Evolutionary conservation across 1,284 basidiomycete genomes (phyloP).

Genomic region (Rhodotorula sp.): DNA sequence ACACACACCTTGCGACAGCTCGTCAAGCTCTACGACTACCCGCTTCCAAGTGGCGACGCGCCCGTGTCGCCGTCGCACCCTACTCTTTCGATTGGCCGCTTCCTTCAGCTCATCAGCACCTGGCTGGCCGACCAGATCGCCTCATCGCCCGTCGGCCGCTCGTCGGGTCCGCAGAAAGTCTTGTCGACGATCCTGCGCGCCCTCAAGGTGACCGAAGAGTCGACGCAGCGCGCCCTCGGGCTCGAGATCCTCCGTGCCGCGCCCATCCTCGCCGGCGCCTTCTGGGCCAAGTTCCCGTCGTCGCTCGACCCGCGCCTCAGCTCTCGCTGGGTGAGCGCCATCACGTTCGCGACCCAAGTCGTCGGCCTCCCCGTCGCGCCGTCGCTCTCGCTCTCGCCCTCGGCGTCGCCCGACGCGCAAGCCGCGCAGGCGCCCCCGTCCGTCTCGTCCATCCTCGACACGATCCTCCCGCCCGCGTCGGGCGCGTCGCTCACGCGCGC

Average conservation of each 20-base stretch:
- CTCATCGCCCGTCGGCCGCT: conserved; percentile 24
- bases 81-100: conserved; percentile 25
- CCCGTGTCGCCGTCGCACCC: conserved; percentile 22
- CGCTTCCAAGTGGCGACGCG: background rate
- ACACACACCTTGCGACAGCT: conserved; percentile 11
- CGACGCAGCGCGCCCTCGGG: conserved; percentile 32
- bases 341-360: conserved; percentile 41
- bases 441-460: conserved; percentile 59
- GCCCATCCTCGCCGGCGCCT: conserved; percentile 33
- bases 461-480: conserved; percentile 50
- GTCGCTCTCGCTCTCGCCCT: conserved; percentile 48
- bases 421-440: conserved; percentile 48
- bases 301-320: conserved; percentile 40
- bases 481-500: conserved; percentile 18
- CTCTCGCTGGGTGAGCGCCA: conserved; percentile 41
- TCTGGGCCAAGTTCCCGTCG: conserved; percentile 40
- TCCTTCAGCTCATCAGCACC: conserved; percentile 32
- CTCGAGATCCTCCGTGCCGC: conserved; percentile 33
- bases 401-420: conserved; percentile 57
- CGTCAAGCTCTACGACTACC: conserved; percentile 37
- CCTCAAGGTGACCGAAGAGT: conserved; percentile 39
- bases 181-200: conserved; percentile 31
- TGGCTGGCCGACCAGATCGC: conserved; percentile 42
- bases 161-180: conserved; percentile 30
- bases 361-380: conserved; percentile 48